These are phyloP conservation scores for Coniochaeta sp. DNA, from an alignment of 2,329 filamentous ascomycete species.

Conservation along the genomic window DNA sequence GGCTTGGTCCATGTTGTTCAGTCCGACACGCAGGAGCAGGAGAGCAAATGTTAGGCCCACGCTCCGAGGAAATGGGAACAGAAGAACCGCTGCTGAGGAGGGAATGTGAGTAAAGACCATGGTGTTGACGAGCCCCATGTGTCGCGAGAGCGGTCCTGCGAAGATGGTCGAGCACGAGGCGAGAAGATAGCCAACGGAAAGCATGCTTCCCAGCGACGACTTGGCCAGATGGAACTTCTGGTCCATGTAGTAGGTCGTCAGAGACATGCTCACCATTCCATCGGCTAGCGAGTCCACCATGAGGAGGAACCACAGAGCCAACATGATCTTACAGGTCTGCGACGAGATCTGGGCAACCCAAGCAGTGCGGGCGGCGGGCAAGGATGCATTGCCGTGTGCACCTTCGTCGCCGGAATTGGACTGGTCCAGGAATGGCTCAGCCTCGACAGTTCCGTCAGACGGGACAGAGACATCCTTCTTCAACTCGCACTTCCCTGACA, in stretches of 20 bases:
- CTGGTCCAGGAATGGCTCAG: conserved; percentile 8
- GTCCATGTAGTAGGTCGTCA: conserved; percentile 54
- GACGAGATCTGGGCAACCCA: conserved; percentile 47
- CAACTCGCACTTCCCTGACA: conserved; percentile 47
- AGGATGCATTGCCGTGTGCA: conserved; percentile 10
- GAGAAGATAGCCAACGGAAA: conserved; percentile 46
- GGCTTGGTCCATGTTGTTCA: conserved; percentile 66
- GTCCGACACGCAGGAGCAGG: conserved; percentile 50
- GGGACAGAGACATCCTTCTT: conserved; percentile 11
- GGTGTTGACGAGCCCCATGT: conserved; percentile 56
- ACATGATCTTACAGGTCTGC: conserved; percentile 51
- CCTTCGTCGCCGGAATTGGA: conserved; percentile 7
- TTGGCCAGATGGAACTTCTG: conserved; percentile 48
- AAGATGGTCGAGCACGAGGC: conserved; percentile 47
- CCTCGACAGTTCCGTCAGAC: conserved; percentile 5
- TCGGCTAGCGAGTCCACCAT: conserved; percentile 59
- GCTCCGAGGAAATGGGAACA: conserved; percentile 49
- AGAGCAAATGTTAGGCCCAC: conserved; percentile 46
- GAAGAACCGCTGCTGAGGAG: conserved; percentile 51
- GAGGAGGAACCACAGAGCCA: conserved; percentile 58
- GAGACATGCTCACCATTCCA: conserved; percentile 53
- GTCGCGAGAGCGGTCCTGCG: conserved; percentile 48
- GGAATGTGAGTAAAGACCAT: conserved; percentile 59
- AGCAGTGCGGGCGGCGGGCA: conserved; percentile 23
- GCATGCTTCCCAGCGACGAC: conserved; percentile 52